A percentile compares a stretch with the other conserved stretches of the same genome.
These are phyloP conservation scores for Trypanosoma lewisi DNA, from an alignment of 208 protist species.

Conservation along the genomic window DNA sequence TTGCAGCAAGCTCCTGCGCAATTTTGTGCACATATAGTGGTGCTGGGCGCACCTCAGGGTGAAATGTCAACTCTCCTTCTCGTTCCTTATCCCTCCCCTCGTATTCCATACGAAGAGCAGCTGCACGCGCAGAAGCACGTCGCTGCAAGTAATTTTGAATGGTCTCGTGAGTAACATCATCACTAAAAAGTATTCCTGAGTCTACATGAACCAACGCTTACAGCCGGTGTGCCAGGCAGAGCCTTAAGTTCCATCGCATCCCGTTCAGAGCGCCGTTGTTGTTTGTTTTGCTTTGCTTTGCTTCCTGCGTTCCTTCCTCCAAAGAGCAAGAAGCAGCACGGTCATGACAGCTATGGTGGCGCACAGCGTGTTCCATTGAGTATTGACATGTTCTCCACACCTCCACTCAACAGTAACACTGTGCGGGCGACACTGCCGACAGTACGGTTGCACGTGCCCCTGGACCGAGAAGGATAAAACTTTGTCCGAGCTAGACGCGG, in stretches of 20 bases:
- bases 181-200: conserved; percentile 5
- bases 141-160: conserved; percentile 11
- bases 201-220: conserved; percentile 8
- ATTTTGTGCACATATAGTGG: conserved; percentile 22
- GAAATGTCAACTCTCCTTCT: conserved; percentile 20
- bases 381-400: too few relatives aligned
- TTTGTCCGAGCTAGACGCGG: too few relatives aligned
- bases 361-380: too few relatives aligned
- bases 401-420: too few relatives aligned
- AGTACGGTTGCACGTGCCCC: too few relatives aligned
- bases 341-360: too few relatives aligned
- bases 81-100: conserved; percentile 4
- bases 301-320: too few relatives aligned
- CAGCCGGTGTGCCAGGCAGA: background rate
- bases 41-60: conserved; percentile 18
- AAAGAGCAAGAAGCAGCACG: too few relatives aligned
- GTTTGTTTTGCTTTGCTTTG: too few relatives aligned
- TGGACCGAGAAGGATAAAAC: too few relatives aligned
- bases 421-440: too few relatives aligned
- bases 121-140: background rate
- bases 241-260: background rate
- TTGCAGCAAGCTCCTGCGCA: conserved; percentile 20
- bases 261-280: conserved; percentile 9
- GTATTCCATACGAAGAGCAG: background rate
- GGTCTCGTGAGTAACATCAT: background rate